A percentile compares a stretch with the other conserved stretches of the same genome.
Conservation (phyloP, 148 eudicot species). For the Chenopodium suecicum region DNA sequence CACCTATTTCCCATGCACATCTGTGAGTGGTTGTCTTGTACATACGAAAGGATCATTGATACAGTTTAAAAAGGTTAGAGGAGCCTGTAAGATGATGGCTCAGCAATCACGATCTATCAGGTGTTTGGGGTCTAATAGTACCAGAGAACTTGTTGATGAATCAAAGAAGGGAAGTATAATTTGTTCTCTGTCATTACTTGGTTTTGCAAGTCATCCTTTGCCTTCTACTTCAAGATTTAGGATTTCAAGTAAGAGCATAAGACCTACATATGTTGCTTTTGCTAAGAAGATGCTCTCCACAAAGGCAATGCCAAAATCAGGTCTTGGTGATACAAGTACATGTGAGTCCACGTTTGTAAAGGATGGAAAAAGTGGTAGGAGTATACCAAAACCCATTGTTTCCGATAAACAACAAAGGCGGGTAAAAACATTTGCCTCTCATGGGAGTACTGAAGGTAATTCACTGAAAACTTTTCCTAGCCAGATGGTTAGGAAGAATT, state of each 20-base stretch:
- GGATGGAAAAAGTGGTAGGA: slow-evolving; percentile 30
- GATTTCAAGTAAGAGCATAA: slow-evolving; percentile 28
- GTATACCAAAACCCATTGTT: slow-evolving; percentile 20
- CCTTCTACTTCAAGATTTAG: slow-evolving; percentile 33
- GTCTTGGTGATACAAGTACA: slow-evolving; percentile 29
- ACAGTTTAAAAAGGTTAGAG: slow-evolving; percentile 35
- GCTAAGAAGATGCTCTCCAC: slow-evolving; percentile 49
- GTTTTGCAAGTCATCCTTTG: slow-evolving; percentile 27
- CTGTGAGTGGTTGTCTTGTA: slow-evolving; percentile 10
- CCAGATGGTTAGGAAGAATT: slow-evolving; percentile 5
- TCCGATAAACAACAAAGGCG: slow-evolving; percentile 32
- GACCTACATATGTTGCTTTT: slow-evolving; percentile 30
- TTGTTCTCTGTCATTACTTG: slow-evolving; percentile 31
- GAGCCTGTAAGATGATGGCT: slow-evolving; percentile 28
- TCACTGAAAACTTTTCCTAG: slow-evolving; percentile 19
- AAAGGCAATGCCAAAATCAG: slow-evolving; percentile 21
- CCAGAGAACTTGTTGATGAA: slow-evolving; percentile 30
- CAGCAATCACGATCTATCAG: slow-evolving; percentile 32
- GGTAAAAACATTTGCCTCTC: slow-evolving; percentile 36
- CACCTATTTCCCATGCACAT: slow-evolving; percentile 18
- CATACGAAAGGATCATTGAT: slow-evolving; percentile 38
- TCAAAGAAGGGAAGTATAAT: slow-evolving; percentile 29
- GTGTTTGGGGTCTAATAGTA: slow-evolving; percentile 22
- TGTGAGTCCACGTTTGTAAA: slow-evolving; percentile 22
- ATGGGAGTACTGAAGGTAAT: slow-evolving; percentile 27